Evolutionary conservation across 2,329 filamentous ascomycete genomes (phyloP).

Genomic region (Chaetothyriales sp.): DNA sequence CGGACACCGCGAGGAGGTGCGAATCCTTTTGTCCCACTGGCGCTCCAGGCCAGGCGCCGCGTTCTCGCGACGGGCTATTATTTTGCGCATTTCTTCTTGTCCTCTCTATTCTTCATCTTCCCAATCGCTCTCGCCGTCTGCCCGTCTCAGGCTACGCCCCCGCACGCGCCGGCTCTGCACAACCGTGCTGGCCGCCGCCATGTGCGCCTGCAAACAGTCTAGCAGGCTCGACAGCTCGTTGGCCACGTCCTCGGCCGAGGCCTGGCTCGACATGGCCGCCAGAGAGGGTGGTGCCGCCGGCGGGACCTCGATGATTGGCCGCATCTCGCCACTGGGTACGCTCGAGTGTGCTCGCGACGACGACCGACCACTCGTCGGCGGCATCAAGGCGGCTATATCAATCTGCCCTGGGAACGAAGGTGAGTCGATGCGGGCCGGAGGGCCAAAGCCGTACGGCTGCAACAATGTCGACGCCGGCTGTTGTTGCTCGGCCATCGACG

Average conservation of each 20-base stretch:
- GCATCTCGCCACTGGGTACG: conserved; percentile 1
- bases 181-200: conserved; percentile 25
- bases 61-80: neutral
- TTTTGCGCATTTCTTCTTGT: neutral
- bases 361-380: conserved; percentile 1
- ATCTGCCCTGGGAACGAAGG: conserved; percentile 7
- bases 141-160: conserved; percentile 6
- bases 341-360: conserved; percentile 1
- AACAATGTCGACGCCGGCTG: neutral
- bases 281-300: conserved; percentile 24
- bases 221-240: conserved; percentile 29
- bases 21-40: too few species aligned
- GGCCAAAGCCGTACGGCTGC: conserved; percentile 9
- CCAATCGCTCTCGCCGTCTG: conserved; percentile 9
- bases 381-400: neutral
- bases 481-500: conserved; percentile 2
- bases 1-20: too few species aligned
- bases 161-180: conserved; percentile 6
- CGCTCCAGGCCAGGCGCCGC: too few species aligned
- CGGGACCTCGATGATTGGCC: conserved; percentile 24
- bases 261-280: conserved; percentile 25
- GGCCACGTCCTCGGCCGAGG: conserved; percentile 23
- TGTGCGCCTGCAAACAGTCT: conserved; percentile 25
- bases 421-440: conserved; percentile 6
- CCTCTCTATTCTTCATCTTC: conserved; percentile 6